Base-by-base conservation (phyloP, 805 yeast species). In the Ogataea corticis region DNA sequence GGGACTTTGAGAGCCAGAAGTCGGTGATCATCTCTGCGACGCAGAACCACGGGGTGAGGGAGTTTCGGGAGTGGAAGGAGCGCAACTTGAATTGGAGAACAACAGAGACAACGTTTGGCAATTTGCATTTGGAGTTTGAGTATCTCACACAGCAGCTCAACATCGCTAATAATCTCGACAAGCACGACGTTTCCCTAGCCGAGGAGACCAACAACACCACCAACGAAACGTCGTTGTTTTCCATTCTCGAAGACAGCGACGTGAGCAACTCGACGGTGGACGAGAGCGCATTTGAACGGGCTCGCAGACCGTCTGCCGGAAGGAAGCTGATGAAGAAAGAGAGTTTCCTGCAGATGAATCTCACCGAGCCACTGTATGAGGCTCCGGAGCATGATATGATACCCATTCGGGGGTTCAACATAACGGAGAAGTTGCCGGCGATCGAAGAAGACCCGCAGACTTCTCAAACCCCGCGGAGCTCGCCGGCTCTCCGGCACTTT, bases 61-160 rank as follows among this genome's bases (percentile, higher is more conserved):
- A 57, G 31, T 51, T 55, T 28, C 41, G 45, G 14, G 48, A 53
- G n/a, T 46, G 58, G 57, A 56, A 58, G 45, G 70, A 68, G 38
- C 57, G 59, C n/a, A 69, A 65, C 33, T 53, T 72, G 25, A 71
- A 72, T 45, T 70, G 74, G 74, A 64, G 69, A 59, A 71, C 76
- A 4, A 67, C 72, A 0, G 74, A 71, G 41, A 73, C 77, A 2
- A 74, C 77, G 2, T 56, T 72, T 35, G 76, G 73, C 16, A 75
- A 75, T 47, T 42, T 75, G 17, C 62, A 63, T 29, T 54, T 69
- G 38, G 79, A 75, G 49, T 73, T 63, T 45, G 58, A 62, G 14
- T 70, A 68, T 43, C 44, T 73, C 9, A 60, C 44, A n/a, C 54
- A 54, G 13, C 67, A 62, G 42, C 43, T 59, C 10, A 34, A 36